phyloP scores from a whole-genome alignment of 2,329 filamentous ascomycete genomes.

The Fusarium mexicanum region DNA sequence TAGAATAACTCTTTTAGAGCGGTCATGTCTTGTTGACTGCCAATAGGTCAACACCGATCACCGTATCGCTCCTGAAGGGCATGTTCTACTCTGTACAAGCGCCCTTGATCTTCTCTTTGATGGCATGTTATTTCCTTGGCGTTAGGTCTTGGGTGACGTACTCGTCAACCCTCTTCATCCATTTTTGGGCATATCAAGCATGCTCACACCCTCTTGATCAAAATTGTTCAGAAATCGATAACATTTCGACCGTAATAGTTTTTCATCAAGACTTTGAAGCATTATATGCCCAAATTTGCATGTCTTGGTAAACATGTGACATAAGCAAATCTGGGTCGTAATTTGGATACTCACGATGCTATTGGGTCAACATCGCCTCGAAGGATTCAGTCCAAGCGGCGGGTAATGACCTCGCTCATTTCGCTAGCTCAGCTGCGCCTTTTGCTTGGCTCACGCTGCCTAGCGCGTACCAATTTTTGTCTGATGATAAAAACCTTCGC shows the following conservation, averaged over 20 bases:
- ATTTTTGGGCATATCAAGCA: neutral
- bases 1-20: neutral
- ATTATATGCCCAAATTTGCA: neutral
- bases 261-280: neutral
- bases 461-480: neutral
- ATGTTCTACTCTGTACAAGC: neutral
- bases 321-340: neutral
- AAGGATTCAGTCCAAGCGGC: conserved; percentile 2
- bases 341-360: neutral
- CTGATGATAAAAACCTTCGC: neutral
- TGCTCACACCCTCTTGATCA: neutral
- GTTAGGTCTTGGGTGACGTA: neutral
- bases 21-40: too few species aligned
- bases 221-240: neutral
- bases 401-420: conserved; percentile 3
- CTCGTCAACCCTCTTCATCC: neutral
- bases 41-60: too few species aligned
- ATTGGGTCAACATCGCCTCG: neutral
- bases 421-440: neutral
- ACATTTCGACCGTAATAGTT: neutral
- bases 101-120: neutral
- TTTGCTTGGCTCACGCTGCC: neutral
- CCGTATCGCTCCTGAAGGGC: neutral
- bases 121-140: neutral
- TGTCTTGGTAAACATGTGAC: neutral